phyloP scores from a whole-genome alignment of 2,329 filamentous ascomycete species.

The Pseudogymnoascus sp. region DNA sequence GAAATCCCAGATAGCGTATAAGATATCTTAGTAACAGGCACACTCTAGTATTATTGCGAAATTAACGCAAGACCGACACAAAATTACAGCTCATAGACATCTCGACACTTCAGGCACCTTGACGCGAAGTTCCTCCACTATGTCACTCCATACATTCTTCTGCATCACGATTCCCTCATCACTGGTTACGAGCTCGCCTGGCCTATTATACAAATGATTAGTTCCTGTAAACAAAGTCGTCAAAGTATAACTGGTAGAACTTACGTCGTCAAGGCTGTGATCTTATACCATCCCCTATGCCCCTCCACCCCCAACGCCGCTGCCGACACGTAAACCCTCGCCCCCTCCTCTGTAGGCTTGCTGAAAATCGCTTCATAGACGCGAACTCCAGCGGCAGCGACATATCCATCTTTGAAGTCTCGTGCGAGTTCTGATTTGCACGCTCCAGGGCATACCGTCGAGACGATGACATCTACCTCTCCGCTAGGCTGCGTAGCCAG shows the following conservation, averaged over 20 bases:
- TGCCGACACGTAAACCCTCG: neutral
- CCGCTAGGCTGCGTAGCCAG: neutral
- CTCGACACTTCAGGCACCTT: constrained; percentile 9
- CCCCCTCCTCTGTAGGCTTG: neutral
- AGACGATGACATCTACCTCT: constrained; percentile 11
- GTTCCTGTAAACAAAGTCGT: neutral
- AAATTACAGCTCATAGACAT: constrained; percentile 45
- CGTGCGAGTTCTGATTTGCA: constrained; percentile 14
- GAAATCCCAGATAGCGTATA: too few species aligned
- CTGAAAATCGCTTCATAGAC: neutral
- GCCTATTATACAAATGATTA: neutral
- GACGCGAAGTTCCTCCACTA: neutral
- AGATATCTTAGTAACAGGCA: too few species aligned
- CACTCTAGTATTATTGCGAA: too few species aligned
- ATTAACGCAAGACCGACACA: too few species aligned
- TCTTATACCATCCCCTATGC: neutral
- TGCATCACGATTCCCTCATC: neutral
- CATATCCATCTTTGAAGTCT: neutral
- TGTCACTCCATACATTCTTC: constrained; percentile 2
- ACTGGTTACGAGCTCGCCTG: neutral
- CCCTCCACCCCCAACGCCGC: neutral
- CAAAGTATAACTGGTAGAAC: neutral
- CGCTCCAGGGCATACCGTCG: constrained; percentile 12
- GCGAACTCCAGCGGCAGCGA: neutral
- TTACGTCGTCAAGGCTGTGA: neutral